Percentiles rank a stretch among this genome's conserved stretches.
Conservation (phyloP, 768 basidiomycete species). For the Leccinum incarnatum region DNA sequence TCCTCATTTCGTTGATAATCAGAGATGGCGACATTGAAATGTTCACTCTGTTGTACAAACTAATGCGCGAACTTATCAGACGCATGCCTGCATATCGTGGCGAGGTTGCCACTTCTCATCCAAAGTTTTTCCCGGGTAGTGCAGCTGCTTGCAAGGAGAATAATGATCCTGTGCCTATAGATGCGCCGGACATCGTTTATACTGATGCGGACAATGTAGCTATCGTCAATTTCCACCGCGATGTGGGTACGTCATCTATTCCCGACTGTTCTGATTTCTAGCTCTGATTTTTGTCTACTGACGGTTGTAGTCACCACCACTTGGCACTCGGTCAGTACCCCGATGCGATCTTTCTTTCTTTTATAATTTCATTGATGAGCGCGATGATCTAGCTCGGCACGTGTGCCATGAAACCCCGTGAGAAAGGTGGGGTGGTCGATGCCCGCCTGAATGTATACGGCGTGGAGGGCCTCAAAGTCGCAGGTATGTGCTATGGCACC, state of each 20-base stretch:
- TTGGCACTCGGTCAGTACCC: neutral
- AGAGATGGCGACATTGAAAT: slow-evolving; percentile 40
- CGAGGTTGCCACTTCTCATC: slow-evolving; percentile 18
- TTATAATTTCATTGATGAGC: neutral
- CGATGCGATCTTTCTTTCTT: neutral
- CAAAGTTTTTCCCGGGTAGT: slow-evolving; percentile 30
- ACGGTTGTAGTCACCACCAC: neutral
- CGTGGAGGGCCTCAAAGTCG: slow-evolving; percentile 13
- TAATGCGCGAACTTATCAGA: slow-evolving; percentile 48
- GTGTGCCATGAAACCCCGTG: slow-evolving; percentile 56
- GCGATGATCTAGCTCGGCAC: slow-evolving; percentile 35
- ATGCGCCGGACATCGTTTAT: neutral
- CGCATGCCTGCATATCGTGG: slow-evolving; percentile 42
- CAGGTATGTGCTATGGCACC: slow-evolving; percentile 6
- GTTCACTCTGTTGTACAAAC: slow-evolving; percentile 53
- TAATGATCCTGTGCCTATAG: slow-evolving; percentile 13
- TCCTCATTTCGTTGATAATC: neutral
- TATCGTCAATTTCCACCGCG: neutral
- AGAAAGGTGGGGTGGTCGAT: slow-evolving; percentile 11
- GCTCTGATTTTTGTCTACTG: neutral
- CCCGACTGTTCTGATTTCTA: too few species aligned
- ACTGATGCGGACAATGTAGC: neutral
- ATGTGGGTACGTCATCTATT: neutral
- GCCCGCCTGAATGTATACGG: slow-evolving; percentile 15
- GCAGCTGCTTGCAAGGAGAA: slow-evolving; percentile 23